phyloP scores from a whole-genome alignment of 2,329 filamentous ascomycete species.

The Penicillium sp. region DNA sequence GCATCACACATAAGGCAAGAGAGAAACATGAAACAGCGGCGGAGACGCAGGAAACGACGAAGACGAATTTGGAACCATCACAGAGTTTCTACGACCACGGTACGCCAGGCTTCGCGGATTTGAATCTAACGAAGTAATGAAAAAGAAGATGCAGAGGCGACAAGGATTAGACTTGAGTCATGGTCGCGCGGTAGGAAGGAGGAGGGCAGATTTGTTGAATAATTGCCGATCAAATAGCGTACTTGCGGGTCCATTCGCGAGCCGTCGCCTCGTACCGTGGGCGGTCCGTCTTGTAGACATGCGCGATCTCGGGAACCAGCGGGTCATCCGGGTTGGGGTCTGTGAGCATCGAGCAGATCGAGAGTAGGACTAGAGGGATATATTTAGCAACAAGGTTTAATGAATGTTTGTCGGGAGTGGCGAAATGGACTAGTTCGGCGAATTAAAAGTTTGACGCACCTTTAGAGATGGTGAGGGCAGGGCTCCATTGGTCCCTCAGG shows the following conservation, averaged over 20 bases:
- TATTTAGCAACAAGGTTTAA: constrained; percentile 20
- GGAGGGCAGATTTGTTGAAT: constrained; percentile 35
- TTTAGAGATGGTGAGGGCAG: constrained; percentile 97
- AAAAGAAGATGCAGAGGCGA: constrained; percentile 29
- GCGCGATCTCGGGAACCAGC: constrained; percentile 97
- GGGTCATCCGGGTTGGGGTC: constrained; percentile 99
- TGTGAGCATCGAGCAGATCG: constrained; percentile 99
- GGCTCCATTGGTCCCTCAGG: constrained; percentile 98
- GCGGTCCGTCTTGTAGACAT: constrained; percentile 99
- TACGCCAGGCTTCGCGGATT: constrained; percentile 47
- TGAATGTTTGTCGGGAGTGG: neutral
- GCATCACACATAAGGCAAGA: constrained; percentile 30
- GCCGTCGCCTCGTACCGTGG: constrained; percentile 95
- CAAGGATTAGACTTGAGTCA: constrained; percentile 16
- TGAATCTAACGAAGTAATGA: constrained; percentile 40
- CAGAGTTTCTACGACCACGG: constrained; percentile 47
- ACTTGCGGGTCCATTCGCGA: constrained; percentile 98
- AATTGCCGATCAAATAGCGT: constrained; percentile 75
- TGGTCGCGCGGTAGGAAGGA: constrained; percentile 35
- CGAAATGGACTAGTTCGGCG: neutral
- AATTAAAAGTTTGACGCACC: constrained; percentile 61
- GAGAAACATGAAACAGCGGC: constrained; percentile 33
- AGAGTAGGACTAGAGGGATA: constrained; percentile 75
- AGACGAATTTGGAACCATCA: constrained; percentile 20
- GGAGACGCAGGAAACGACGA: constrained; percentile 33